Evolutionary conservation across 2,329 filamentous ascomycete species (phyloP).

Genomic region (Aspergillus ochraceoroseus): DNA sequence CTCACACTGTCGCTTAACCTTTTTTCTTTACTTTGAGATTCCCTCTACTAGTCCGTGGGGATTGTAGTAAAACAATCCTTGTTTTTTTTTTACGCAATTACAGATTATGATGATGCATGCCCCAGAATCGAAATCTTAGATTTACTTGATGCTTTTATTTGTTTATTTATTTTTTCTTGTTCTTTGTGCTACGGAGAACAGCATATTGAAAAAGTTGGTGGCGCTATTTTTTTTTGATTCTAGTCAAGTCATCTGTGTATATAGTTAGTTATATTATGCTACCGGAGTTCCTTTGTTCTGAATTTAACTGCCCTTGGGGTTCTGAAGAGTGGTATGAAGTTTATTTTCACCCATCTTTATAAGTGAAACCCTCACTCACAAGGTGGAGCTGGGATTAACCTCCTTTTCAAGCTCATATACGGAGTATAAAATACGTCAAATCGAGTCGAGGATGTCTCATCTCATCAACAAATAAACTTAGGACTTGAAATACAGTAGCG

Average conservation of each 20-base stretch:
- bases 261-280: constrained; percentile 5
- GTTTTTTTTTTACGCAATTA: constrained; percentile 8
- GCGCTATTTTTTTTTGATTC: constrained; percentile 4
- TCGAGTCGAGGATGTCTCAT: no score
- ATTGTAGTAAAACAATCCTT: constrained; percentile 1
- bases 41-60: no score
- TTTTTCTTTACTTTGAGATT: not conserved
- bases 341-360: no score
- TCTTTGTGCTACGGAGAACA: not conserved
- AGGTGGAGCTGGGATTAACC: no score
- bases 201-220: constrained; percentile 11
- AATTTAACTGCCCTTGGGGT: not conserved
- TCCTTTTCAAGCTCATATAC: no score
- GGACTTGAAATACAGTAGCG: no score
- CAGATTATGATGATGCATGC: constrained; percentile 14
- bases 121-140: constrained; percentile 6
- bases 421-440: no score
- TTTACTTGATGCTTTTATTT: constrained; percentile 1
- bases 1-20: constrained; percentile 42
- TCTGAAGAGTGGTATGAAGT: no score
- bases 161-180: not conserved
- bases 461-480: no score
- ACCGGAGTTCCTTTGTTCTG: constrained; percentile 7
- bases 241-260: constrained; percentile 9
- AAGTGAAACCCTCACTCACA: no score